Conservation (phyloP, 2,329 filamentous ascomycete species). For the Nemania serpens region DNA sequence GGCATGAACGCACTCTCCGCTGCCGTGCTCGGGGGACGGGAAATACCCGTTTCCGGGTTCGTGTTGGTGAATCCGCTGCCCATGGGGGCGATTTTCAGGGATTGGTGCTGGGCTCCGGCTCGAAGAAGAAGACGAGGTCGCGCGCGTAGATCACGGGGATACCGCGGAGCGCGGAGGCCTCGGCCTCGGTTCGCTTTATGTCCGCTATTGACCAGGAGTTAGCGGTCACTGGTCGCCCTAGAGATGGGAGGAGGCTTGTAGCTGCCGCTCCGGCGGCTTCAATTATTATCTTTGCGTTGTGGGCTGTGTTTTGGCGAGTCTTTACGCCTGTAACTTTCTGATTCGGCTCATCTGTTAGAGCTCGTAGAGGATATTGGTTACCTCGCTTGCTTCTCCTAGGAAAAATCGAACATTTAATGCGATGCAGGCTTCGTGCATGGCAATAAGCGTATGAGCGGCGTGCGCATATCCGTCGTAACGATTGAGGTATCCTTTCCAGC, state of each 20-base stretch:
- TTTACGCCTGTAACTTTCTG: constrained; percentile 40
- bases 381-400: constrained; percentile 43
- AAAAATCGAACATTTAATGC: constrained; percentile 42
- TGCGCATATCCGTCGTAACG: constrained; percentile 61
- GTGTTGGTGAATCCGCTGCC: constrained; percentile 60
- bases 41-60: constrained; percentile 49
- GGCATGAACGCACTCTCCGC: constrained; percentile 56
- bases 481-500: constrained; percentile 64
- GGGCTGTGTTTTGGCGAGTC: constrained; percentile 33
- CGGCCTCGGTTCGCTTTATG: constrained; percentile 58
- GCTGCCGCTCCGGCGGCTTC: constrained; percentile 57
- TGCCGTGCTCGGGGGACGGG: constrained; percentile 39
- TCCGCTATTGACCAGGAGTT: constrained; percentile 65
- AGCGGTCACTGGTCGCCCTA: constrained; percentile 57
- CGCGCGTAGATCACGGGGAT: constrained; percentile 66
- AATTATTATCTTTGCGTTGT: constrained; percentile 49
- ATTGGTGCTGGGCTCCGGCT: constrained; percentile 62
- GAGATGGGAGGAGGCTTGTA: constrained; percentile 51
- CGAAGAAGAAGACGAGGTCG: constrained; percentile 69
- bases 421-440: constrained; percentile 50
- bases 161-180: constrained; percentile 57
- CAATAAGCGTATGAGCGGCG: constrained; percentile 55
- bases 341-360: constrained; percentile 43
- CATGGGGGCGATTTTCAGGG: constrained; percentile 63
- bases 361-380: constrained; percentile 23